Base-by-base conservation (phyloP, 2,329 filamentous ascomycete genomes). In the Byssochlamys sp. region DNA sequence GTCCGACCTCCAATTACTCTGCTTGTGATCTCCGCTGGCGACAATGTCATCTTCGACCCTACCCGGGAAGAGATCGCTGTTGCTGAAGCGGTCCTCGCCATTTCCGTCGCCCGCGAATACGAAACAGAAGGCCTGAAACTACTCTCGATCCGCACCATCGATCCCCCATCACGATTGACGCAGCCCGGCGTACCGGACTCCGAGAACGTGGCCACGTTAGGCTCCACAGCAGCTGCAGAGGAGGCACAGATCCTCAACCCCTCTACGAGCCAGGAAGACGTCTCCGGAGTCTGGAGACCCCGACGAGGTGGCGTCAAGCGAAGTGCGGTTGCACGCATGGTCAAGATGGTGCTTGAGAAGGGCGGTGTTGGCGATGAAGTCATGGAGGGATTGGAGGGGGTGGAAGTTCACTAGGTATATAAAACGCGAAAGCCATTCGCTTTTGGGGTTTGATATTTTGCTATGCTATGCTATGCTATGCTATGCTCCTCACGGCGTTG, bases 41-140 rank as follows among this genome's bases (percentile, higher is more conserved):
- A 87, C 59, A 97, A 94, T 71, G 86, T 96, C 73, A 88, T 99
- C 62, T 96, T 97, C 75, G 94, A 99, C 71, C 92, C 94, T 0
- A 87, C 84, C 55, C 86, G 87, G 64, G 91, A 96, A 71, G 94
- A 99, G 73, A 85, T 99, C 14, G 89, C 91, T 1, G 92, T 97
- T 3, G 94, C 94, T 1, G 92, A 97, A 67, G 85, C 87, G 11
- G 89, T 94, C 2, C 79, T 97, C 52, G 94, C 92, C 1, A 83
- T 97, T 4, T 95, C 91, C 0, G 81, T 95, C 33, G 84, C 84
- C 3, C 67, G 70, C 24, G 58, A 61, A 19, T 14, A 62, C 52
- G 63, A 66, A 76, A 79, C 25, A 6, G 28, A 77, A 31, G 76
- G 80, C 54, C 71, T 90, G 58, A 81, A 81, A 57, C 72, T 91